These are phyloP conservation scores for Myxozyma udenii DNA, from an alignment of 805 yeast species.

Conservation along the genomic window DNA sequence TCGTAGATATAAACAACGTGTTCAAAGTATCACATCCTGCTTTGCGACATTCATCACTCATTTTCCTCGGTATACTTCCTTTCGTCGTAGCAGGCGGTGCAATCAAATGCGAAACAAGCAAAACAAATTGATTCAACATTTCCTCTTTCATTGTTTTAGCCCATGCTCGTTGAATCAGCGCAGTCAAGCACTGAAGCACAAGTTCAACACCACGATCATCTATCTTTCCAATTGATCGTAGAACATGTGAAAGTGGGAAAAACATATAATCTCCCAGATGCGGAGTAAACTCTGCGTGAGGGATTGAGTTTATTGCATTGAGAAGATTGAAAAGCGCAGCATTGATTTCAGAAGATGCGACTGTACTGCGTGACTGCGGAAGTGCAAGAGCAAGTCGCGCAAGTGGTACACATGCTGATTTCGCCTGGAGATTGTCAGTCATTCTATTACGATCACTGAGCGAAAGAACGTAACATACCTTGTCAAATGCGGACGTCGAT, in stretches of 20 bases:
- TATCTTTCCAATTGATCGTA: conserved; percentile 46
- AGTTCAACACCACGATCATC: conserved; percentile 49
- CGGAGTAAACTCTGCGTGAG: conserved; percentile 20
- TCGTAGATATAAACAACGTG: conserved; percentile 24
- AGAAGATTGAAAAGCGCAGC: too few species aligned
- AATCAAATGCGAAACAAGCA: conserved; percentile 47
- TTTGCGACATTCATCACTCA: conserved; percentile 40
- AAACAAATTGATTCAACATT: conserved; percentile 47
- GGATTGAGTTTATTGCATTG: conserved; percentile 8
- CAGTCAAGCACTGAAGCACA: conserved; percentile 45
- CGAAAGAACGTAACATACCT: too few species aligned
- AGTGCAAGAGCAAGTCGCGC: conserved; percentile 17
- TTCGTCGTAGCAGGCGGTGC: conserved; percentile 44
- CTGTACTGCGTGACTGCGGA: too few species aligned
- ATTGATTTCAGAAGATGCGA: too few species aligned
- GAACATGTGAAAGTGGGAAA: conserved; percentile 55
- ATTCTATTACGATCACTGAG: too few species aligned
- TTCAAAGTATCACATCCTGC: conserved; percentile 27
- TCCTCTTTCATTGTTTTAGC: conserved; percentile 41
- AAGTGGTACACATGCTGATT: conserved; percentile 21
- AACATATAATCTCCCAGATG: conserved; percentile 58
- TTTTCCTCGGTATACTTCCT: conserved; percentile 37
- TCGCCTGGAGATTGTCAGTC: too few species aligned
- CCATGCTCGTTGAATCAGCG: conserved; percentile 53
- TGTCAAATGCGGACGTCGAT: too few species aligned